Percentiles rank a stretch among this genome's conserved stretches.
Evolutionary conservation across 2,329 filamentous ascomycete genomes (phyloP).

Genomic region (Penicillium brevicompactum): DNA sequence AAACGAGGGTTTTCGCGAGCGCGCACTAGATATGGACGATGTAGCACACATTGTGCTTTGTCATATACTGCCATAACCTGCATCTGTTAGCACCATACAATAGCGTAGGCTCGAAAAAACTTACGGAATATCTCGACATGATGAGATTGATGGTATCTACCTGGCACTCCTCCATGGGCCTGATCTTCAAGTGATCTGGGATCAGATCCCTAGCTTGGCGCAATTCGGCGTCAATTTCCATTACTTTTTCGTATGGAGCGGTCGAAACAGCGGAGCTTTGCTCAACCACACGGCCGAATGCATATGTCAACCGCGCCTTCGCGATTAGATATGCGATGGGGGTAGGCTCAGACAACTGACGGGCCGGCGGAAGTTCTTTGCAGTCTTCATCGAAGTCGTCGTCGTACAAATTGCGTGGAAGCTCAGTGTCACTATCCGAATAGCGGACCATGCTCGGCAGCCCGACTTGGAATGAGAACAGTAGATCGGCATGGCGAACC

Average conservation of each 20-base stretch:
- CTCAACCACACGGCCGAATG: slow-evolving; percentile 49
- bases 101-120: not conserved
- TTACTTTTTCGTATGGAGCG: slow-evolving; percentile 61
- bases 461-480: slow-evolving; percentile 69
- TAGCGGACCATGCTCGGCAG: slow-evolving; percentile 67
- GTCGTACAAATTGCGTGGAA: slow-evolving; percentile 66
- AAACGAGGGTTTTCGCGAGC: slow-evolving; percentile 80
- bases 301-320: slow-evolving; percentile 45
- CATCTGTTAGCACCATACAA: slow-evolving; percentile 11
- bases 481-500: slow-evolving; percentile 61
- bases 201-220: slow-evolving; percentile 64
- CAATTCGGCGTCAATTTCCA: slow-evolving; percentile 61
- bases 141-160: slow-evolving; percentile 70
- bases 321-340: slow-evolving; percentile 53
- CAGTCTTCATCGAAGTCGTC: slow-evolving; percentile 64
- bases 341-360: slow-evolving; percentile 63
- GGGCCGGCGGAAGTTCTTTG: slow-evolving; percentile 56
- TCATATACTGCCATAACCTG: slow-evolving; percentile 78
- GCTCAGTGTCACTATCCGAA: slow-evolving; percentile 63
- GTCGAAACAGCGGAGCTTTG: slow-evolving; percentile 44
- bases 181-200: slow-evolving; percentile 77
- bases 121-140: slow-evolving; percentile 74
- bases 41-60: slow-evolving; percentile 85
- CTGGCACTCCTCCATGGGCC: slow-evolving; percentile 71
- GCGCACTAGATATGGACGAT: slow-evolving; percentile 80